A percentile compares a stretch with the other conserved stretches of the same genome.
Conservation (phyloP, 2,329 filamentous ascomycete species). For the Colletotrichum tabaci region DNA sequence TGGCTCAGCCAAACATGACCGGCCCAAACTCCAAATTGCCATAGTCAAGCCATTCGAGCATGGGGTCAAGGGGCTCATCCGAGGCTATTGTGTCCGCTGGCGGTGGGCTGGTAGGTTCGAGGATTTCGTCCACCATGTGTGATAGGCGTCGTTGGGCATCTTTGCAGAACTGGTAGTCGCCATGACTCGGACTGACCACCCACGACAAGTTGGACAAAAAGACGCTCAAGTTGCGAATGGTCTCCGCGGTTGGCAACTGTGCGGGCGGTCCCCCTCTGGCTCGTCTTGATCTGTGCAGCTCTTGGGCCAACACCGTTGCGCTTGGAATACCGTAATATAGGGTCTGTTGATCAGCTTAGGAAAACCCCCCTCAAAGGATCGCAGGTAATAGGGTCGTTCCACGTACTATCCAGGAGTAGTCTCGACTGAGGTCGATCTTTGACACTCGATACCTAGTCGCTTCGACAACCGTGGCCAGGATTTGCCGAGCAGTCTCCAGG, state of each 20-base stretch:
- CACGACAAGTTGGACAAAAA: not conserved
- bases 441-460: not conserved
- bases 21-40: not conserved
- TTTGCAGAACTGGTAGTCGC: conserved; percentile 1
- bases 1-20: not conserved
- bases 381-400: not conserved
- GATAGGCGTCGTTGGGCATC: not conserved
- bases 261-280: too few relatives aligned
- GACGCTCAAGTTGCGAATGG: too few relatives aligned
- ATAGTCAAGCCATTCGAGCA: conserved; percentile 1
- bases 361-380: not conserved
- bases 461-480: not conserved
- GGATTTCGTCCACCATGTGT: not conserved
- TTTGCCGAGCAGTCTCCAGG: conserved; percentile 1
- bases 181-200: not conserved
- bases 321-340: too few relatives aligned
- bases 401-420: not conserved
- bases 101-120: not conserved
- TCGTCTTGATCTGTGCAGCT: too few relatives aligned
- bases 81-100: not conserved
- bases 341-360: too few relatives aligned
- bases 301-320: too few relatives aligned
- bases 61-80: not conserved
- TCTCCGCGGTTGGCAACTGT: too few relatives aligned
- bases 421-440: not conserved